Conservation (phyloP, 371 early-diverging fungal genomes). For the Phascolomyces articulosus region DNA sequence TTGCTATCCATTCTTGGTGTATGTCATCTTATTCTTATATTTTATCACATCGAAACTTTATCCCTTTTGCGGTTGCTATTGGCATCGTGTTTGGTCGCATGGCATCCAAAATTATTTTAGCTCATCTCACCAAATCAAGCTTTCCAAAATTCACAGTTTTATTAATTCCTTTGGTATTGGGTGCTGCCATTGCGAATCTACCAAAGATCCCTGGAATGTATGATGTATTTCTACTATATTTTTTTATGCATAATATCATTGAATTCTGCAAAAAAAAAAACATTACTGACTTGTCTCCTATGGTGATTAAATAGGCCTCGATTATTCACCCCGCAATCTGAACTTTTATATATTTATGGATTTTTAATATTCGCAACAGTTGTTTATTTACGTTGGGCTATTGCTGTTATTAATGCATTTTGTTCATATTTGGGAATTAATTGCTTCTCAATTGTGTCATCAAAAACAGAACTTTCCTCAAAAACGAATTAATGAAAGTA, state of each 20-base stretch:
- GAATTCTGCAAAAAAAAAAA: too few relatives aligned
- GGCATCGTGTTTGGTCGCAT: slow-evolving; percentile 87
- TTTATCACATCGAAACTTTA: slow-evolving; percentile 60
- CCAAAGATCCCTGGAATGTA: slow-evolving; percentile 55
- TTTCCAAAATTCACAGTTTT: slow-evolving; percentile 78
- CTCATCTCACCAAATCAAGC: slow-evolving; percentile 82
- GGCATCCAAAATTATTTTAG: slow-evolving; percentile 87
- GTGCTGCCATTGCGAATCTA: slow-evolving; percentile 62
- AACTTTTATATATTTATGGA: slow-evolving; percentile 11
- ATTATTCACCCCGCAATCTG: slow-evolving; percentile 11
- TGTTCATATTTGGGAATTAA: slow-evolving; percentile 82
- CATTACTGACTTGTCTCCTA: too few relatives aligned
- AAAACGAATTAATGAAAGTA: too few relatives aligned
- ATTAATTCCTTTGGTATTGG: slow-evolving; percentile 68
- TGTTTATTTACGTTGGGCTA: slow-evolving; percentile 61
- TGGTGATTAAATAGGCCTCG: too few relatives aligned
- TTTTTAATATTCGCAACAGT: slow-evolving; percentile 1
- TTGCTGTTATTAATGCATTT: slow-evolving; percentile 82
- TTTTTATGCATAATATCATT: too few relatives aligned
- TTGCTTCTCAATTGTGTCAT: slow-evolving; percentile 80
- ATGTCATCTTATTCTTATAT: slow-evolving; percentile 65
- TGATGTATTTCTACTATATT: too few relatives aligned
- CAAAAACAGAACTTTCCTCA: too few relatives aligned
- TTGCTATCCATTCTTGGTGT: slow-evolving; percentile 67
- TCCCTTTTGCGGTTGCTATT: slow-evolving; percentile 69